Conservation (phyloP, 148 eudicot genomes). For the Camellia japonica region DNA sequence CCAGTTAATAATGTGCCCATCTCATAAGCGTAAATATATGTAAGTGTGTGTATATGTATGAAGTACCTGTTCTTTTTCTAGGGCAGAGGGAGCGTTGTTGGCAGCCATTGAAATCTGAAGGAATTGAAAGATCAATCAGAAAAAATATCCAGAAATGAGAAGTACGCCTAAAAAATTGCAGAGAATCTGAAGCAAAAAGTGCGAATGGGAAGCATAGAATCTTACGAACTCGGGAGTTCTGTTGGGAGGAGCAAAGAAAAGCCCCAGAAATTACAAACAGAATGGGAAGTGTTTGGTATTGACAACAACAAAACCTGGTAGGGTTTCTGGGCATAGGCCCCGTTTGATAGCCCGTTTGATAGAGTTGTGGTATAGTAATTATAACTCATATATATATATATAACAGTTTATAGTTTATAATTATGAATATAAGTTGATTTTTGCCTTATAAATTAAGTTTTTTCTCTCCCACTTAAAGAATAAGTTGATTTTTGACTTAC, state of each 20-base stretch:
- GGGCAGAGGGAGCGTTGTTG: background rate
- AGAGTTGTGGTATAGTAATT: too few species aligned
- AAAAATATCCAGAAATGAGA: background rate
- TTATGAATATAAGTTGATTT: too few species aligned
- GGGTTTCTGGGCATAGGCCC: background rate
- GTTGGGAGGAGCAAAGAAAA: slow-evolving; percentile 1
- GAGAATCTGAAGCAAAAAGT: background rate
- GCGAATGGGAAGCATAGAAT: background rate
- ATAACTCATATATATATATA: too few species aligned
- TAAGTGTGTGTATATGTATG: background rate
- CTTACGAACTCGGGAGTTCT: background rate
- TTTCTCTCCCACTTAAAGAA: too few species aligned
- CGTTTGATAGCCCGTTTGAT: too few species aligned
- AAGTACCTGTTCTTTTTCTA: slow-evolving; percentile 11
- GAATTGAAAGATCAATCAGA: background rate
- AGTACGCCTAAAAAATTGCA: background rate
- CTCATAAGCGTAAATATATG: too few species aligned
- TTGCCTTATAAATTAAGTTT: too few species aligned
- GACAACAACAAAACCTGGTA: background rate
- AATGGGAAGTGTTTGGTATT: background rate
- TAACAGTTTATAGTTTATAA: too few species aligned
- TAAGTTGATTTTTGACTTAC: too few species aligned
- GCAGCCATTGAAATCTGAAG: slow-evolving; percentile 11
- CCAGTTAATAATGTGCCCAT: too few species aligned
- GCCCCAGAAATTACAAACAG: background rate